Percentiles rank a stretch among this genome's conserved stretches.
These are phyloP conservation scores for Clonostachys solani DNA, from an alignment of 2,329 filamentous ascomycete species.

Conservation along the genomic window DNA sequence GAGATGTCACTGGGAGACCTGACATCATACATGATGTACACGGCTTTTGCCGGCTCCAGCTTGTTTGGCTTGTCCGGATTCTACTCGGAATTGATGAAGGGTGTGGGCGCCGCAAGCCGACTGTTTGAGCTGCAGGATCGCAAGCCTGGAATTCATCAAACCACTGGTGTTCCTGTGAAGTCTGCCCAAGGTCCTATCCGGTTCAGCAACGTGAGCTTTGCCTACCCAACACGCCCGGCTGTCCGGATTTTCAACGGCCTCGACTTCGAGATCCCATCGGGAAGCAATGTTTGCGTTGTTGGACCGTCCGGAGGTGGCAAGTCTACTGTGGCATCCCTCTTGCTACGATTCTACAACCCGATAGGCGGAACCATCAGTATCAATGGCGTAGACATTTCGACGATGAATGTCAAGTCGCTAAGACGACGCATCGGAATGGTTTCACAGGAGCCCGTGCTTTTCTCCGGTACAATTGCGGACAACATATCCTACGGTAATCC, in stretches of 20 bases:
- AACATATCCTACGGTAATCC: slow-evolving; percentile 92
- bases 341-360: slow-evolving; percentile 88
- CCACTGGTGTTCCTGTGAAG: slow-evolving; percentile 71
- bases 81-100: slow-evolving; percentile 99
- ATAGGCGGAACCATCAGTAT: slow-evolving; percentile 75
- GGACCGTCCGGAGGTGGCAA: slow-evolving; percentile 95
- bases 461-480: slow-evolving; percentile 79
- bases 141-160: slow-evolving; percentile 80
- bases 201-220: slow-evolving; percentile 82
- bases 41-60: slow-evolving; percentile 78
- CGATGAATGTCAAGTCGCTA: slow-evolving; percentile 90
- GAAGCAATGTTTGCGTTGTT: slow-evolving; percentile 93
- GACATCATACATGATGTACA: slow-evolving; percentile 98
- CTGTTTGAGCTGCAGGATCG: slow-evolving; percentile 95
- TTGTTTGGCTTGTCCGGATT: slow-evolving; percentile 93
- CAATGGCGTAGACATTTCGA: slow-evolving; percentile 75
- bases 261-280: slow-evolving; percentile 86
- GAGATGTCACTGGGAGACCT: slow-evolving; percentile 87
- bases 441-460: slow-evolving; percentile 90
- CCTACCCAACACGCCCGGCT: slow-evolving; percentile 89
- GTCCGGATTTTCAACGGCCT: slow-evolving; percentile 88
- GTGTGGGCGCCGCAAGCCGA: slow-evolving; percentile 91
- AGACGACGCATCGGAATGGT: slow-evolving; percentile 92
- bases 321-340: slow-evolving; percentile 87
- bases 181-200: slow-evolving; percentile 86